phyloP scores from a whole-genome alignment of 106 monocot species.

The Vanilla planifolia region DNA sequence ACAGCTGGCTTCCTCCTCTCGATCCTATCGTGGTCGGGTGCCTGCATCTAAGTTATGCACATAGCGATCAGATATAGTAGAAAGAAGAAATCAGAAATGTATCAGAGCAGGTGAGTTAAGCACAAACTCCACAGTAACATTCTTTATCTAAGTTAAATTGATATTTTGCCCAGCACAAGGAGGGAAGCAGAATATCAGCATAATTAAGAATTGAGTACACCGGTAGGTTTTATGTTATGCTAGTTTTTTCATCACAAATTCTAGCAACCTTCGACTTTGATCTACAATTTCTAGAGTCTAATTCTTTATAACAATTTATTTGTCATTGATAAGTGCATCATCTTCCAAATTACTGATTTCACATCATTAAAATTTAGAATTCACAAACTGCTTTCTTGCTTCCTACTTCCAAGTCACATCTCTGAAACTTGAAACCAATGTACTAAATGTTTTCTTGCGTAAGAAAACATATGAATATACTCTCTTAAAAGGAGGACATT shows the following conservation, averaged over 20 bases:
- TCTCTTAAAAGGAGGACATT: not conserved
- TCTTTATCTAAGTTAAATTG: not conserved
- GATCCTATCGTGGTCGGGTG: slow-evolving; percentile 58
- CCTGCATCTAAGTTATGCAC: slow-evolving; percentile 18
- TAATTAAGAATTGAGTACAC: too few relatives aligned
- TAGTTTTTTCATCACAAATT: too few relatives aligned
- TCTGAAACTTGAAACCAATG: too few relatives aligned
- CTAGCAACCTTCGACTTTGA: too few relatives aligned
- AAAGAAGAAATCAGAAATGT: not conserved
- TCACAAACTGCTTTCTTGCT: not conserved
- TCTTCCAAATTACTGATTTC: not conserved
- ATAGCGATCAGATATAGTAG: not conserved
- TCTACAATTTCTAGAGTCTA: too few relatives aligned
- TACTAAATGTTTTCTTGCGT: not conserved
- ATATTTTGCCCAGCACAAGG: not conserved
- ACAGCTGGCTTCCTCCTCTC: slow-evolving; percentile 57
- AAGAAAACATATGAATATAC: not conserved
- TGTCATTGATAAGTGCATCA: too few relatives aligned
- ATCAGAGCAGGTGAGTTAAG: too few relatives aligned
- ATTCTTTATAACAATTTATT: too few relatives aligned
- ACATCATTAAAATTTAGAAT: not conserved
- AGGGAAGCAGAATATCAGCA: too few relatives aligned
- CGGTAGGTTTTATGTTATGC: too few relatives aligned
- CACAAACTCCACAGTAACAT: too few relatives aligned
- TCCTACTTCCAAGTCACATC: too few relatives aligned